Evolutionary conservation across 768 basidiomycete species (phyloP).

Genomic region (Lactarius trivialis): DNA sequence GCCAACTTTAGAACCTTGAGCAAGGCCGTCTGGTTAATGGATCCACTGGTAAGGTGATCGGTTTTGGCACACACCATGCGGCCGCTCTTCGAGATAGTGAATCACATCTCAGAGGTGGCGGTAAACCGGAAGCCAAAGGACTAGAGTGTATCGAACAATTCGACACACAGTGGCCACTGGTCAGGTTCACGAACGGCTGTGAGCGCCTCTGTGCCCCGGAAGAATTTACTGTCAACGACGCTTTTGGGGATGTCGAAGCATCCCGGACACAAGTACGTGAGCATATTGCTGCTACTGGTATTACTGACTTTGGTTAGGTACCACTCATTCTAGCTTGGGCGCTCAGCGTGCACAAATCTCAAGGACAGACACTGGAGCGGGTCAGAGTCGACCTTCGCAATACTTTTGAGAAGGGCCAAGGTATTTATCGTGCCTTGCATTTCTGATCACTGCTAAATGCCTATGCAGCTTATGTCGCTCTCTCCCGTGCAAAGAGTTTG

Average conservation of each 20-base stretch:
- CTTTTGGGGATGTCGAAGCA: slow-evolving; percentile 52
- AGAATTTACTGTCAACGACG: slow-evolving; percentile 60
- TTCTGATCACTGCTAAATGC: neutral
- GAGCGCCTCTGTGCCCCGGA: slow-evolving; percentile 45
- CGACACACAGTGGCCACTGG: slow-evolving; percentile 46
- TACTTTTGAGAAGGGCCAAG: slow-evolving; percentile 80
- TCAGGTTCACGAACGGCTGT: slow-evolving; percentile 48
- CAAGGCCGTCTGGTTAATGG: slow-evolving; percentile 71
- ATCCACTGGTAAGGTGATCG: slow-evolving; percentile 50
- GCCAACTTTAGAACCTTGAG: slow-evolving; percentile 47
- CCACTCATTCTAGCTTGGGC: slow-evolving; percentile 79
- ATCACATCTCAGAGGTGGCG: slow-evolving; percentile 30
- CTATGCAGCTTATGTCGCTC: slow-evolving; percentile 55
- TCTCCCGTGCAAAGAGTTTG: slow-evolving; percentile 68
- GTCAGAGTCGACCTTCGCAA: slow-evolving; percentile 72
- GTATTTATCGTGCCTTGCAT: slow-evolving; percentile 30
- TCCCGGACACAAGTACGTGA: slow-evolving; percentile 46
- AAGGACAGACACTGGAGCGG: slow-evolving; percentile 82
- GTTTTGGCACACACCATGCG: slow-evolving; percentile 40
- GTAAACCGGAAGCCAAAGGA: neutral
- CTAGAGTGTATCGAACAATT: neutral
- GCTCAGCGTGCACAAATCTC: slow-evolving; percentile 81
- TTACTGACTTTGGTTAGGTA: slow-evolving; percentile 31
- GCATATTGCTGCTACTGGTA: neutral
- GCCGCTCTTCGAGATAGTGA: slow-evolving; percentile 35